Conservation (phyloP, 192 early-diverging fungal genomes). For the Chytriomyces confervae region DNA sequence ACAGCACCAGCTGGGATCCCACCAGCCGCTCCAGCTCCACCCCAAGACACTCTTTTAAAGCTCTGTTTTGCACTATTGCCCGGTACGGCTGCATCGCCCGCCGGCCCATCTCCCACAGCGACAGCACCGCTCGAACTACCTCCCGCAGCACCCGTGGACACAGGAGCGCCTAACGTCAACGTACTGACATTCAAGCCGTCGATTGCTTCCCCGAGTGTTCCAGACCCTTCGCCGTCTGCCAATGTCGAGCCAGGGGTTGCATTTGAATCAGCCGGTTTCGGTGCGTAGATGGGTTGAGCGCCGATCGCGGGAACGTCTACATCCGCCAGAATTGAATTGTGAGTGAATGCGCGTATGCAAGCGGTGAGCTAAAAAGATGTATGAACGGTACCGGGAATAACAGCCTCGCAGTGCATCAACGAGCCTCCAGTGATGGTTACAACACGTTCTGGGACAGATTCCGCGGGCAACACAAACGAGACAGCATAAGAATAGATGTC, state of each 20-base stretch:
- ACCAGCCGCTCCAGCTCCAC: background rate
- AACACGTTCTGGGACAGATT: slow-evolving; percentile 46
- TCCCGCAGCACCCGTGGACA: slow-evolving; percentile 1
- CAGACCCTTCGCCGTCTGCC: background rate
- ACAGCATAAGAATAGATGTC: slow-evolving; percentile 60
- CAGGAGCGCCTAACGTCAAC: background rate
- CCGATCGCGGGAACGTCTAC: slow-evolving; percentile 30
- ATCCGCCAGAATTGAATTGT: background rate
- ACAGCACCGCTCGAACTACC: background rate
- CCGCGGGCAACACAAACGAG: slow-evolving; percentile 53
- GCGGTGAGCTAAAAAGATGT: background rate
- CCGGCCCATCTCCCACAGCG: slow-evolving; percentile 7
- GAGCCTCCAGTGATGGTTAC: slow-evolving; percentile 49
- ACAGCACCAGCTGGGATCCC: background rate
- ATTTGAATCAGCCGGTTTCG: slow-evolving; percentile 28
- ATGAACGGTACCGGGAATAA: slow-evolving; percentile 26
- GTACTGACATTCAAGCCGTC: slow-evolving; percentile 2
- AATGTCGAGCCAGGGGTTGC: background rate
- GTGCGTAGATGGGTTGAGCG: slow-evolving; percentile 29
- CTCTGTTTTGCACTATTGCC: slow-evolving; percentile 25
- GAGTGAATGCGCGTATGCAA: background rate
- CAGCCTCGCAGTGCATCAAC: slow-evolving; percentile 44
- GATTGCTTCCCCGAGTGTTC: slow-evolving; percentile 1
- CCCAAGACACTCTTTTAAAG: slow-evolving; percentile 56
- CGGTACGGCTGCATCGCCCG: slow-evolving; percentile 2